These are phyloP conservation scores for Annona cherimola DNA, from an alignment of 164 flowering plant species.

Conservation along the genomic window DNA sequence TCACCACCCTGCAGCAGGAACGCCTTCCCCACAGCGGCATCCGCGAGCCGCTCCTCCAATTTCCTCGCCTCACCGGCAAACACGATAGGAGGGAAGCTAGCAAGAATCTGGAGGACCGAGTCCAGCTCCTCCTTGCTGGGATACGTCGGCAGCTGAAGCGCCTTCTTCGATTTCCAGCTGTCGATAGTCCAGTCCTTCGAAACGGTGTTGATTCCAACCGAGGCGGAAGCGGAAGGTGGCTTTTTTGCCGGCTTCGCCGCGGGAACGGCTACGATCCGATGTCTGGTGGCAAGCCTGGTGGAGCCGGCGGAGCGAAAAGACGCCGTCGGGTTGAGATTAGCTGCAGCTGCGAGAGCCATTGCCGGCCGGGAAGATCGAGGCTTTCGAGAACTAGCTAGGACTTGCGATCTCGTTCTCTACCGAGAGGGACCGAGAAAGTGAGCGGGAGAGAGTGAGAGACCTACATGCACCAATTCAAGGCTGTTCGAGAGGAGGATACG, in stretches of 20 bases:
- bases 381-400: neutral
- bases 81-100: constrained; percentile 38
- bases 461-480: too few relatives aligned
- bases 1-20: constrained; percentile 49
- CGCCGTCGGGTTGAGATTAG: constrained; percentile 11
- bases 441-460: too few relatives aligned
- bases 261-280: constrained; percentile 1
- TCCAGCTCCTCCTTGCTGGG: constrained; percentile 28
- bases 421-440: too few relatives aligned
- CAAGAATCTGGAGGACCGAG: constrained; percentile 24
- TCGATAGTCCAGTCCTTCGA: constrained; percentile 24
- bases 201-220: neutral
- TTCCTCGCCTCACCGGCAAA: constrained; percentile 51
- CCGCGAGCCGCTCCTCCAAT: constrained; percentile 40
- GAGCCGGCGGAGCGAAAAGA: constrained; percentile 3
- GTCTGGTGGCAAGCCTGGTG: neutral
- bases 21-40: constrained; percentile 45
- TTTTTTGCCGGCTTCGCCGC: constrained; percentile 10
- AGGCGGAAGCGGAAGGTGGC: neutral
- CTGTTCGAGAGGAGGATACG: too few relatives aligned
- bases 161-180: constrained; percentile 25
- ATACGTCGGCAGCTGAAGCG: constrained; percentile 23
- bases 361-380: neutral
- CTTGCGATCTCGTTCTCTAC: neutral
- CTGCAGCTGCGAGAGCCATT: constrained; percentile 4